Evolutionary conservation across 116 monocot species (phyloP).

Genomic region (Papilionanthe hybrid): DNA sequence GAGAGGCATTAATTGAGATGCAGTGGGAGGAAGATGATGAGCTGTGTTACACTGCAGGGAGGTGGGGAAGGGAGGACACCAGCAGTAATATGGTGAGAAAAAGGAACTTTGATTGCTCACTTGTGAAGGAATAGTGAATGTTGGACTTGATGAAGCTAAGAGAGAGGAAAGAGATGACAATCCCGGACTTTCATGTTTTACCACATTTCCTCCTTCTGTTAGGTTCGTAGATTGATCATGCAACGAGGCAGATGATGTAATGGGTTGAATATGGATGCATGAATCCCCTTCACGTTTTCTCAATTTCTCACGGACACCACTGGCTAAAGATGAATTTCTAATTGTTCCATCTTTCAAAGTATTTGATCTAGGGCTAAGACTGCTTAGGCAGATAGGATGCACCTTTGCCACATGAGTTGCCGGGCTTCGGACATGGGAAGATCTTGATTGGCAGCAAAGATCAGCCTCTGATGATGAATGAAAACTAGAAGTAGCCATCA

Average conservation of each 20-base stretch:
- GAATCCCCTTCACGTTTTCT: constrained; percentile 20
- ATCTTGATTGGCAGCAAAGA: constrained; percentile 16
- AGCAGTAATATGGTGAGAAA: constrained; percentile 81
- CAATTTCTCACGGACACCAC: constrained; percentile 29
- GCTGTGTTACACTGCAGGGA: constrained; percentile 27
- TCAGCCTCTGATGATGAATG: constrained; percentile 9
- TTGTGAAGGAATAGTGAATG: constrained; percentile 22
- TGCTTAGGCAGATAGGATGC: constrained; percentile 28
- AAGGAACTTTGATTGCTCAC: constrained; percentile 10
- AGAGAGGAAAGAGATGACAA: constrained; percentile 14
- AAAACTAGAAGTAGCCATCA: constrained; percentile 8
- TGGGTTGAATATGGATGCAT: neutral
- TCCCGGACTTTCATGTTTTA: constrained; percentile 11
- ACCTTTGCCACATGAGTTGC: constrained; percentile 24
- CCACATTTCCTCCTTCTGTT: constrained; percentile 14
- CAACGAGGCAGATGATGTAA: constrained; percentile 3
- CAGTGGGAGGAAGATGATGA: neutral
- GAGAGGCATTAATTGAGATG: constrained; percentile 16
- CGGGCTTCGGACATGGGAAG: constrained; percentile 11
- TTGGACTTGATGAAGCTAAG: constrained; percentile 22
- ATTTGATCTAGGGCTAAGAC: constrained; percentile 47
- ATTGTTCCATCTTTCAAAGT: constrained; percentile 50
- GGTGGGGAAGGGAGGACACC: constrained; percentile 62
- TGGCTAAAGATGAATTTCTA: constrained; percentile 14
- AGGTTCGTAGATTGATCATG: neutral